Evolutionary conservation across 2,329 filamentous ascomycete genomes (phyloP), one percentile per base, ranked within the genome.

Genomic region (Corinectria fuckeliana): DNA sequence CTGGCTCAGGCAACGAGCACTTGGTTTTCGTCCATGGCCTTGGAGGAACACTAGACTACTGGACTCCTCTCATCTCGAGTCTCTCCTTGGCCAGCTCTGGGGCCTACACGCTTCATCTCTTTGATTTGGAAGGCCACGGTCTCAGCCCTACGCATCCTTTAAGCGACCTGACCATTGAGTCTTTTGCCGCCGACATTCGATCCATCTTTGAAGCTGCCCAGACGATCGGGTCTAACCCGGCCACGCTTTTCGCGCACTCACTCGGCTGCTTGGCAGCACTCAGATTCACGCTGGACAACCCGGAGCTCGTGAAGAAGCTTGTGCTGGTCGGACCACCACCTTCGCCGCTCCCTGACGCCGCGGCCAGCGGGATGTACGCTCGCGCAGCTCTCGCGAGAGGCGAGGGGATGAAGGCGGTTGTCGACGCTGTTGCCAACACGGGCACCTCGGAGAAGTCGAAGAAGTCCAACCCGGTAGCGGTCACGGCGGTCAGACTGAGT

Each of bases 91-190:
- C 52, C 10, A 30, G 23, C 14, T 42, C 39, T 10, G 21, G 63
- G 1, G 18, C 32, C 2, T 42, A 66, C 21, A 62, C 58, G 2
- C 72, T 77, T 10, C 78, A 82, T 60, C 66, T 83, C 0, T 80
- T 80, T 55, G 85, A 86, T 61, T 72, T 87, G 2, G 84, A 86
- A 69, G 84, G 84, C 3, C 83, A 85, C 58, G 84, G 84, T 0
- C 73, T 82, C 4, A 82, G 81, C 1, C 82, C 83, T 0, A 85
- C 83, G 0, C 77, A 76, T 6, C 78, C 83, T 0, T 69, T 77
- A 2, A 78, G 74, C 47, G 63, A 61, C 1, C 53, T 82, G 8
- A 78, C 72, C 6, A 78, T 86, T 32, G 64, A 70, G 0, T 80
- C 77, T 0, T 78, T 82, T 41, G 77, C 78, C 0, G 57, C 60